A percentile compares a stretch with the other conserved stretches of the same genome.
Evolutionary conservation across 1,284 basidiomycete genomes (phyloP).

Genomic region (Melampsora americana): DNA sequence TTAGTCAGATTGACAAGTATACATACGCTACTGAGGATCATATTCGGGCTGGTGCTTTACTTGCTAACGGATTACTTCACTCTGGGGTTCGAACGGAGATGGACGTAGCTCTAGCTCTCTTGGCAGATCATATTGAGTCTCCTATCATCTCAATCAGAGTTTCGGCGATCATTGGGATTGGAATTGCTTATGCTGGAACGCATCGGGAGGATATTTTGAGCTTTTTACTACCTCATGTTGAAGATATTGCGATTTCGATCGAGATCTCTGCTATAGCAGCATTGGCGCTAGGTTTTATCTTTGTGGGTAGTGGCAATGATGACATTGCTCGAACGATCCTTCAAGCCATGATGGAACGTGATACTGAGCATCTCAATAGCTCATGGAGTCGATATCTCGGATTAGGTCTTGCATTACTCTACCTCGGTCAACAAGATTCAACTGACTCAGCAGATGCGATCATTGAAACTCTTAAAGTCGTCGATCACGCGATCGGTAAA

Average conservation of each 20-base stretch:
- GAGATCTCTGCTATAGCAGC: slow-evolving; percentile 83
- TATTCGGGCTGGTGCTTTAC: slow-evolving; percentile 94
- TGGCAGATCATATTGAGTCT: slow-evolving; percentile 87
- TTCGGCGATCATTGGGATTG: slow-evolving; percentile 74
- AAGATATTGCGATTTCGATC: slow-evolving; percentile 78
- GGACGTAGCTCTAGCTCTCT: slow-evolving; percentile 85
- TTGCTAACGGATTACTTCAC: slow-evolving; percentile 92
- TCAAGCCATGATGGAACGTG: slow-evolving; percentile 86
- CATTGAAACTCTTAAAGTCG: slow-evolving; percentile 88
- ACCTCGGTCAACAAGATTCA: slow-evolving; percentile 75
- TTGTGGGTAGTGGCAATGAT: slow-evolving; percentile 90
- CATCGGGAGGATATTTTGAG: slow-evolving; percentile 81
- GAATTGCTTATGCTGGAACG: slow-evolving; percentile 89
- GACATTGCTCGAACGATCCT: slow-evolving; percentile 86
- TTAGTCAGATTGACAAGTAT: slow-evolving; percentile 95
- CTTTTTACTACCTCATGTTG: slow-evolving; percentile 72
- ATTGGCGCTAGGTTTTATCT: slow-evolving; percentile 87
- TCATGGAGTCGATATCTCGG: slow-evolving; percentile 93
- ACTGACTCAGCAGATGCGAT: slow-evolving; percentile 72
- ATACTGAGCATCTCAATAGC: slow-evolving; percentile 72
- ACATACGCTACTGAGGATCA: slow-evolving; percentile 93
- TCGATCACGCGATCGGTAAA: slow-evolving; percentile 86
- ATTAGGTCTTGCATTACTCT: slow-evolving; percentile 84
- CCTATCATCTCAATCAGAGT: slow-evolving; percentile 78
- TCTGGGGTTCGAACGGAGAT: slow-evolving; percentile 86